Evolutionary conservation across 768 basidiomycete genomes (phyloP), one percentile per base, ranked within the genome.

Genomic region (Termitomyces bulborhizus): DNA sequence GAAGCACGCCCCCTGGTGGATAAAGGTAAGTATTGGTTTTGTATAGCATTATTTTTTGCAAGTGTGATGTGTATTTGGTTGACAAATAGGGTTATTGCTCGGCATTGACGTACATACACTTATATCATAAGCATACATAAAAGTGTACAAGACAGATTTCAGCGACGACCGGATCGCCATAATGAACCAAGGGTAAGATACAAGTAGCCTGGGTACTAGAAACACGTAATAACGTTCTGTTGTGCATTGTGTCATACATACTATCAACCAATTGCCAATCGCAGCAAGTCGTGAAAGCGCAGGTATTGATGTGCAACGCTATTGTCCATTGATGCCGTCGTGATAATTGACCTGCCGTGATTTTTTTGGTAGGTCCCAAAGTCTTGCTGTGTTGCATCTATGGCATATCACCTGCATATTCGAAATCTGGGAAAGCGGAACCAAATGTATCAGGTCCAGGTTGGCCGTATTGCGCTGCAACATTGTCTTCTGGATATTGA

Each of bases 401-500:
- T 60, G 56, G 44, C 53, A 56, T 50, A 11, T 57, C 47, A 41
- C 58, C 68, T 31, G 84, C 80, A 66, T 91, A 90, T 50, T 90
- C 89, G 62, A 93, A 93, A 53, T 86, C 83, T 16, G 86, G 84
- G 74, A 95, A 95, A 36, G 74, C 75, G 18, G 70, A 65, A 34
- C 91, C 92, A 69, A 83, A 81, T 3, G 72, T 76, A 68, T 91
- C 89, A 3, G 73, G 63, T 0, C 74, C 79, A 7, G 72, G 69
- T 50, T 75, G 65, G 13, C 90, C 90, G 60, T 92, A 92, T 47
- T 70, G 63, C 42, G 77, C 65, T 1, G 81, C 71, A 0, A 73
- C 84, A 63, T 86, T 81, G 61, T 88, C 88, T 65, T 91, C 90
- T 1, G 88, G 85, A 62, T 91, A 91, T 46, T 73, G 75, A 62